phyloP scores from a whole-genome alignment of 768 basidiomycete species.

The Leucogyrophana mollusca region DNA sequence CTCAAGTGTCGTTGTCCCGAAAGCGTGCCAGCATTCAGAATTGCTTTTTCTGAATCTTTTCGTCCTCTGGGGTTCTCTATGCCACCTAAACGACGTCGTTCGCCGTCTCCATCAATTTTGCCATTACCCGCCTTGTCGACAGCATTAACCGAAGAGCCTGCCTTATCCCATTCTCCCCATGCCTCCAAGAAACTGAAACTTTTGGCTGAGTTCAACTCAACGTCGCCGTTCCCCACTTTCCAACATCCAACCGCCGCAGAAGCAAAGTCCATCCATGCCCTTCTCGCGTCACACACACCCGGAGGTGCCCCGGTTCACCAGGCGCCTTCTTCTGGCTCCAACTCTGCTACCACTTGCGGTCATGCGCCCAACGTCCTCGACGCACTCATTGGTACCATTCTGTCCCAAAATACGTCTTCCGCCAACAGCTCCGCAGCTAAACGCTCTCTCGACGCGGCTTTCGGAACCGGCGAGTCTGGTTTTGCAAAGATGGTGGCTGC shows the following conservation, averaged over 20 bases:
- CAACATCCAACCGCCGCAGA: constrained; percentile 43
- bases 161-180: no score
- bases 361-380: constrained; percentile 54
- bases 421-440: constrained; percentile 53
- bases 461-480: constrained; percentile 43
- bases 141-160: no score
- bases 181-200: constrained; percentile 55
- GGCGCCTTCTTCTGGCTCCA: constrained; percentile 20
- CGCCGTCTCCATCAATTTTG: constrained; percentile 29
- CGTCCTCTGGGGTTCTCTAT: not conserved
- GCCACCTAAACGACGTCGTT: not conserved
- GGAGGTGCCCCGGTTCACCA: constrained; percentile 28
- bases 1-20: no score
- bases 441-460: constrained; percentile 41
- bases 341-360: constrained; percentile 46
- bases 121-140: no score
- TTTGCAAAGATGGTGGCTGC: constrained; percentile 49
- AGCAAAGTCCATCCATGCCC: constrained; percentile 35
- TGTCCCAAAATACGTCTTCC: constrained; percentile 59
- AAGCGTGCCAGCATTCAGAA: no score
- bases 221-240: constrained; percentile 50
- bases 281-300: constrained; percentile 40
- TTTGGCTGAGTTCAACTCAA: constrained; percentile 36
- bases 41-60: not conserved
- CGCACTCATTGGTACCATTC: constrained; percentile 54